Conservation (phyloP, 257 asterid genomes). For the Nicotiana tomentosiformis region DNA sequence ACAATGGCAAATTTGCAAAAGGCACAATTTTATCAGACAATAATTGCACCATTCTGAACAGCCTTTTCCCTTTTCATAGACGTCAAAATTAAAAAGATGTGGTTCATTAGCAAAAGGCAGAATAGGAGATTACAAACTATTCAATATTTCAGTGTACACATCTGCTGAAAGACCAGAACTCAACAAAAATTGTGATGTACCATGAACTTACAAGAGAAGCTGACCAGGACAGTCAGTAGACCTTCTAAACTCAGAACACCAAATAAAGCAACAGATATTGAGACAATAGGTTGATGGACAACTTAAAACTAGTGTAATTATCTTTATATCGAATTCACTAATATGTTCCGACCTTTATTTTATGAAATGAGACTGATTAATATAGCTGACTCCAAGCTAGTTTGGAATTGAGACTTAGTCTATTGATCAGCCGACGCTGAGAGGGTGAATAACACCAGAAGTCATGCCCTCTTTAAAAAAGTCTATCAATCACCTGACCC, state of each 20-base stretch:
- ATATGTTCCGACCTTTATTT: neutral
- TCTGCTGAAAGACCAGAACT: neutral
- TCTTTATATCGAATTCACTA: neutral
- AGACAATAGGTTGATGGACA: neutral
- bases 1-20: neutral
- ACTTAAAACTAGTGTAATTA: neutral
- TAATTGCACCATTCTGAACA: neutral
- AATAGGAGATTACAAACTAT: neutral
- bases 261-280: neutral
- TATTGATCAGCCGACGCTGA: neutral
- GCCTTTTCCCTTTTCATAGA: neutral
- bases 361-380: neutral
- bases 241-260: neutral
- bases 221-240: neutral
- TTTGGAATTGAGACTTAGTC: neutral
- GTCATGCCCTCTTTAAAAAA: slow-evolving; percentile 30
- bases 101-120: neutral
- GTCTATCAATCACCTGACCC: neutral
- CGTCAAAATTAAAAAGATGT: neutral
- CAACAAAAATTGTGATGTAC: neutral
- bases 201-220: neutral
- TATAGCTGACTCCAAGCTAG: neutral
- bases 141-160: neutral
- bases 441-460: neutral
- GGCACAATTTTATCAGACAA: neutral